Conservation (phyloP, 306 rosid species). For the Fagus sylvatica region DNA sequence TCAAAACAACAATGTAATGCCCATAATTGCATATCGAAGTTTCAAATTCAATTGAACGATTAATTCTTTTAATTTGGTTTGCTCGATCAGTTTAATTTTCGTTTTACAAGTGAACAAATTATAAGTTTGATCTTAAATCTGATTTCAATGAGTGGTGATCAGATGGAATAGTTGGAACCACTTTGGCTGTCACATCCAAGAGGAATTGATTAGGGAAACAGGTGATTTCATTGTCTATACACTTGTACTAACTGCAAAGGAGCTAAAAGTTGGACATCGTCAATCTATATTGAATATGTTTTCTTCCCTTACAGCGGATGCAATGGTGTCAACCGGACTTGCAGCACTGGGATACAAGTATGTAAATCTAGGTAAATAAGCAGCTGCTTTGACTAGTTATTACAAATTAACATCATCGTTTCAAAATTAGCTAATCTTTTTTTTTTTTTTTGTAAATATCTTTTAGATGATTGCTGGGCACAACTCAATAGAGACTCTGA, state of each 20-base stretch:
- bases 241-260: too few relatives aligned
- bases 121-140: too few relatives aligned
- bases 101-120: too few relatives aligned
- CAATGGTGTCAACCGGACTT: constrained; percentile 75
- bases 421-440: too few relatives aligned
- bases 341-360: constrained; percentile 65
- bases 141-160: background rate
- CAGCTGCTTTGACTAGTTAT: background rate
- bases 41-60: too few relatives aligned
- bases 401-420: background rate
- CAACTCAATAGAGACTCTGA: constrained; percentile 57
- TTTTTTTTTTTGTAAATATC: background rate
- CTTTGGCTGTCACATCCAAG: constrained; percentile 55
- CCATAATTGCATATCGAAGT: too few relatives aligned
- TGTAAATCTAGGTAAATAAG: constrained; percentile 55
- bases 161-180: constrained; percentile 89
- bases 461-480: constrained; percentile 84
- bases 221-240: constrained; percentile 39
- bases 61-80: too few relatives aligned
- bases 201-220: constrained; percentile 56
- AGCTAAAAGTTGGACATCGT: too few relatives aligned
- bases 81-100: too few relatives aligned
- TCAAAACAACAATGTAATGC: too few relatives aligned
- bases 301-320: constrained; percentile 51
- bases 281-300: background rate